Base-by-base conservation (phyloP, 257 asterid species). In the Petunia secreta region DNA sequence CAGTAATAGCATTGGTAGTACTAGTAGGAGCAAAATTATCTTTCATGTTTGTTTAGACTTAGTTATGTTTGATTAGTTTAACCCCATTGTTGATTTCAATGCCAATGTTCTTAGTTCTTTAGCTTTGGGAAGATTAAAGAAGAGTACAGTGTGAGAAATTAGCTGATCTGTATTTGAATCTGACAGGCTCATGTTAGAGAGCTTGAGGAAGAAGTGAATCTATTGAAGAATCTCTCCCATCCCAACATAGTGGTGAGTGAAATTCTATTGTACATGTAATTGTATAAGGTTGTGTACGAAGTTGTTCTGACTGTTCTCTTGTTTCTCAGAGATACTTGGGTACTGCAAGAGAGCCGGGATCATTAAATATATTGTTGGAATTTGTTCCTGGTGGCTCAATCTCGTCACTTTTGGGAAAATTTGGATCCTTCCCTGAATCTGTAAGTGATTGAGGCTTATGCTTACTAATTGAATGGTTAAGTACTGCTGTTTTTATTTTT, bases 331-430 rank as follows among this genome's bases (percentile, higher is more conserved):
- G 99, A 82, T 96, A 96, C 88, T 84, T 96, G 85, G 99, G 99
- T 80, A 96, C 98, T 78, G 99, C 96, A 80, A 87, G 98, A 83
- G 99, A 96, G 89, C 92, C 82, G 62, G 97, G 92, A 76, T 89
- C 98, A 10, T 83, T 96, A 84, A 91, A 96, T 85, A 96, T 96
- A 85, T 88, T 96, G 86, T 82, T 96, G 85, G 99, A 96, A 81
- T 96, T 96, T 89, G 99, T 96, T 80, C 97, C 98, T 2, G 98
- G 99, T 80, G 99, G 99, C 82, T 94, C 98, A 63, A 96, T 96
- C 81, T 90, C 99, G 52, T 96, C 99, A 54, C 99, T 96, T 73
- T 75, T 96, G 88, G 99, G 98, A 79, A 96, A 94, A 73, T 94
- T 96, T 81, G 99, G 98, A 81, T 96, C 98, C 79, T 91, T 96